Base-by-base conservation (phyloP, 2,329 filamentous ascomycete genomes). In the Trichophyton rubrum region DNA sequence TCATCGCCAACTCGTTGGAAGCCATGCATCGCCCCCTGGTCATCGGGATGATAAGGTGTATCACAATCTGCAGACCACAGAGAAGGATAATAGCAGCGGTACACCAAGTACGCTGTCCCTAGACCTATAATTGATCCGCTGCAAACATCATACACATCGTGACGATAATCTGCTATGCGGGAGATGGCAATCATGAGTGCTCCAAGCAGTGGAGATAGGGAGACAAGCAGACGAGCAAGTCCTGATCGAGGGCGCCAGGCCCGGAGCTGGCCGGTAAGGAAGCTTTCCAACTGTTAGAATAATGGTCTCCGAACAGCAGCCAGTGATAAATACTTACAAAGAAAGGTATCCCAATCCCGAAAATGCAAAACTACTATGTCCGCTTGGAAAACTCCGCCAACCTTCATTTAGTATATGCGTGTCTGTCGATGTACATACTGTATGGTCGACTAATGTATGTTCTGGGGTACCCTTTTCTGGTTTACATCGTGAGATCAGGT, bases 401-500 rank as follows among this genome's bases (percentile, higher is more conserved):
- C 84, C 84, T 66, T 86, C 84, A 56, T 85, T 80, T 0, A 86
- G 71, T 1, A 79, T 74, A 65, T 84, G 82, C 61, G 80, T 76
- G 47, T 75, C 70, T 1, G 82, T 80, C 63, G 78, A 73, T 4
- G 74, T 76, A 63, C 77, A 79, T 9, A 78, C 74, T 1, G 69
- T 72, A 65, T 74, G 75, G 11, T 72, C 69, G 30, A 86, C 79
- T 56, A 86, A 73, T 35, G 74, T 67, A 64, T 84, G 76, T 58
- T 74, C 74, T 0, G 83, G 79, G 0, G 83, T 84, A 6, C 79
- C 81, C 13, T 78, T 71, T 60, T 72, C 75, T 0, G 93, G 91
- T 65, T 88, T 85, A 75, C 93, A 99, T 41, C 93, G 85, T n/a
- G 87, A 85, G 47, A 97, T 83, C 40, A 96, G 77, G 73, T 97